Evolutionary conservation across 1,284 basidiomycete species (phyloP).

Genomic region (Boletus albobrunnescens): DNA sequence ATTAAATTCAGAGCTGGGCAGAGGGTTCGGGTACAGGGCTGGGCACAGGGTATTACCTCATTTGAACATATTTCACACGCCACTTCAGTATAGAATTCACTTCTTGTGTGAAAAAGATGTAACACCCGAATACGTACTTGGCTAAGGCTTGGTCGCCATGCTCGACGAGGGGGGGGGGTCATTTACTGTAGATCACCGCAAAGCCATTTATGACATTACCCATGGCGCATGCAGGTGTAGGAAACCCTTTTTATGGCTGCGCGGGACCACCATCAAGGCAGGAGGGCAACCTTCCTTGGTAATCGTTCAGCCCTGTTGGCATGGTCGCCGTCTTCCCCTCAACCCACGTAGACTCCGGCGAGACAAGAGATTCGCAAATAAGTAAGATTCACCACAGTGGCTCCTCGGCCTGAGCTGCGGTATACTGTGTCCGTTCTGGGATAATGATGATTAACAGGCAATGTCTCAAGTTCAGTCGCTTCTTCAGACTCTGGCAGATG

Average conservation of each 20-base stretch:
- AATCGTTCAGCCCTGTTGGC: constrained; percentile 21
- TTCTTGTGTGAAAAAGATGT: constrained; percentile 9
- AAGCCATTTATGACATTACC: neutral
- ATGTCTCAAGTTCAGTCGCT: constrained; percentile 14
- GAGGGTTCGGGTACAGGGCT: constrained; percentile 44
- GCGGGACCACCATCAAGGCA: neutral
- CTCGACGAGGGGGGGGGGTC: too few relatives aligned
- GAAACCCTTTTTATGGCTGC: constrained; percentile 14
- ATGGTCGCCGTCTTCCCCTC: constrained; percentile 20
- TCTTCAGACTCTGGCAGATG: too few relatives aligned
- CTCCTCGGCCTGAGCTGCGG: constrained; percentile 8
- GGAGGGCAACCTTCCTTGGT: constrained; percentile 6
- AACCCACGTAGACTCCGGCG: constrained; percentile 10
- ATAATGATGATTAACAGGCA: constrained; percentile 4
- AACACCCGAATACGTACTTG: constrained; percentile 9
- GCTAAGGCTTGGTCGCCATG: neutral
- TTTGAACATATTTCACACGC: constrained; percentile 20
- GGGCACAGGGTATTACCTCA: constrained; percentile 33
- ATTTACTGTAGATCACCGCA: too few relatives aligned
- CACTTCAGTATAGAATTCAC: constrained; percentile 15
- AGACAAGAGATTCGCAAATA: constrained; percentile 19
- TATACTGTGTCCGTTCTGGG: constrained; percentile 2
- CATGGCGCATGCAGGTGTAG: neutral
- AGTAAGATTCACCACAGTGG: constrained; percentile 16
- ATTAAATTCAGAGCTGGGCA: constrained; percentile 50